Evolutionary conservation across 2,329 filamentous ascomycete species (phyloP).

Genomic region (Sarocladium strictum): DNA sequence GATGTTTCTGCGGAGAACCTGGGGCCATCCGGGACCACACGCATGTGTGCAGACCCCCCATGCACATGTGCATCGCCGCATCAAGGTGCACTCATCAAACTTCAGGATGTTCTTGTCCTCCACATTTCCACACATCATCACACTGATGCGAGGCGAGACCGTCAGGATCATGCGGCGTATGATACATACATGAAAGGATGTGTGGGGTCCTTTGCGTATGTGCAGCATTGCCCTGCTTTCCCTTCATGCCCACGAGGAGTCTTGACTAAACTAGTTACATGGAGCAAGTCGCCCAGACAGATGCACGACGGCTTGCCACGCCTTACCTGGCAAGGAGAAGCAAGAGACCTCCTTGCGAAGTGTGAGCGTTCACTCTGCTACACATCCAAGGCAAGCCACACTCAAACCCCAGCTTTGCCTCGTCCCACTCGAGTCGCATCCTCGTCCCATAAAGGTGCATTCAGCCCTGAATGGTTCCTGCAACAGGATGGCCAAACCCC

Average conservation of each 20-base stretch:
- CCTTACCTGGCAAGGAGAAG: not conserved
- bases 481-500: not conserved
- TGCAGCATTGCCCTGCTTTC: not conserved
- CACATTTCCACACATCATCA: too few relatives aligned
- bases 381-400: not conserved
- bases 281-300: not conserved
- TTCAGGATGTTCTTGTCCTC: not conserved
- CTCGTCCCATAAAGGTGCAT: not conserved
- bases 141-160: not conserved
- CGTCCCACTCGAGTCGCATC: not conserved
- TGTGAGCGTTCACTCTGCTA: not conserved
- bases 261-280: not conserved
- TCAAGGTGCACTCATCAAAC: not conserved
- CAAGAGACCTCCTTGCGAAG: not conserved
- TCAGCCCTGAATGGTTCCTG: not conserved
- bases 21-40: not conserved
- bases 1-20: conserved; percentile 2
- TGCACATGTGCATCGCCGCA: not conserved
- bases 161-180: not conserved
- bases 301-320: not conserved
- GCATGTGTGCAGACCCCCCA: not conserved
- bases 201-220: not conserved
- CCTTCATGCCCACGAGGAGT: not conserved
- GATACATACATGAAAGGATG: not conserved
- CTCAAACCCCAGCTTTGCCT: not conserved